phyloP scores from a whole-genome alignment of 768 basidiomycete species.

The Glaciozyma martinii region DNA sequence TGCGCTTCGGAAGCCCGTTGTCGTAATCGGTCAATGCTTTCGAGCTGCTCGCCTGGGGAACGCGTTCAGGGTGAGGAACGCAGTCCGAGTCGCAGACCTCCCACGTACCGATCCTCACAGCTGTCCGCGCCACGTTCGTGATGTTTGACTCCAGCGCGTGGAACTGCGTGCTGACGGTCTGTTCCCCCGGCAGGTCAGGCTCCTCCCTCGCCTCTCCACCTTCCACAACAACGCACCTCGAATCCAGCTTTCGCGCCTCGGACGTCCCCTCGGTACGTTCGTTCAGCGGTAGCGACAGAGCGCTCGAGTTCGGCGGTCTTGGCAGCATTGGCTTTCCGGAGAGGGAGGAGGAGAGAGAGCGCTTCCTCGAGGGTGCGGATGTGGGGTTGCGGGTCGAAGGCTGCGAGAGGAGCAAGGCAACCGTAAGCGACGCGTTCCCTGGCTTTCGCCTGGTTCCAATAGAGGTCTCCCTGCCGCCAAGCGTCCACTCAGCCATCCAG shows the following conservation, averaged over 20 bases:
- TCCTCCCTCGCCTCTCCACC: not conserved
- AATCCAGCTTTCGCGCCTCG: slow-evolving; percentile 86
- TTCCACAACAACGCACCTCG: slow-evolving; percentile 52
- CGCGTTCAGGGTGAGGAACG: no score
- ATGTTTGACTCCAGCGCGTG: slow-evolving; percentile 65
- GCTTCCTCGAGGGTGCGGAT: slow-evolving; percentile 84
- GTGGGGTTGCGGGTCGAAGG: slow-evolving; percentile 41
- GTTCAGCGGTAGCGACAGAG: slow-evolving; percentile 73
- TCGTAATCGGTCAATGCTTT: slow-evolving; percentile 83
- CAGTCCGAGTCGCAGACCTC: not conserved
- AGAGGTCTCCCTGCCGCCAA: no score
- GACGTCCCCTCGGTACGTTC: slow-evolving; percentile 91
- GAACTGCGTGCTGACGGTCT: slow-evolving; percentile 60
- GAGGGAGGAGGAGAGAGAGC: slow-evolving; percentile 73
- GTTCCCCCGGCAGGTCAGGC: slow-evolving; percentile 1
- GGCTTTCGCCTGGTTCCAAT: no score
- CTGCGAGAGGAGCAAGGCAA: slow-evolving; percentile 8
- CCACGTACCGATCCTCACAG: slow-evolving; percentile 74
- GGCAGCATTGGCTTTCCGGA: slow-evolving; percentile 80
- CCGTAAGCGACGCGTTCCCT: not conserved
- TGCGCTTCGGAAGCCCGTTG: slow-evolving; percentile 89
- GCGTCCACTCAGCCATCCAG: no score
- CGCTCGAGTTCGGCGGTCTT: slow-evolving; percentile 89
- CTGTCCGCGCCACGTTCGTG: slow-evolving; percentile 85
- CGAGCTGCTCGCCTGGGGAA: slow-evolving; percentile 76